Evolutionary conservation across 2,329 filamentous ascomycete species (phyloP), one percentile per base, ranked within the genome.

Genomic region (Paecilomyces sp.): DNA sequence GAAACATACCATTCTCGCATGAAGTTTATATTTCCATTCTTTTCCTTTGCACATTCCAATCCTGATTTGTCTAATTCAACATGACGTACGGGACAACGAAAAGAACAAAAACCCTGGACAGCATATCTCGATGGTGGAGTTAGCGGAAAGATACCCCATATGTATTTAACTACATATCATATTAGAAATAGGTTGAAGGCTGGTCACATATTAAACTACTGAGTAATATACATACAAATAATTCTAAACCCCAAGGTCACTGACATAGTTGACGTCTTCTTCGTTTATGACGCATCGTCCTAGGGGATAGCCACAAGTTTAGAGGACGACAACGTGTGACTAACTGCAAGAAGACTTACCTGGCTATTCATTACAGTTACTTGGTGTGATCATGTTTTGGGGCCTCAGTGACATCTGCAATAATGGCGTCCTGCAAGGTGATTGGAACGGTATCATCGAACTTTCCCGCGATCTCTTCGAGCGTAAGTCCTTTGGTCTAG

Each of bases 391-490:
- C 31, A 31, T 57, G n/a, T 30, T 58, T 58, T 58, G 22, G 6
- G 28, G 15, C 54, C 13, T 31, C 54, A 15, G 30, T 13, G 36
- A 36, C 7, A 56, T 56, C 54, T 31, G 15, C 11, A 11, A 28
- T 28, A 24, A 56, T 56, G 34, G 63, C 66, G n/a, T 64, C 60
- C 54, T 65, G 61, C 28, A 68, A 66, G 24, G 66, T 64, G 22
- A 69, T 60, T 30, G 62, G 64, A 13, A 72, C 66, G 18, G 67
- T 54, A 36, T 73, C 71, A 11, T 68, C 68, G 56, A 74, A 73
- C 31, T 66, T 68, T 18, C 59, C 63, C 15, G 63, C 67, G 41
- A 73, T 71, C 58, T 72, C 70, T 61, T 73, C 71, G 1, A 73
- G 63, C 0, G 70, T 68, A 9, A 73, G 60, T 24, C 66, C 68